Percentiles rank a stretch among this genome's conserved stretches.
Evolutionary conservation across 2,329 filamentous ascomycete genomes (phyloP).

Genomic region (Neofusicoccum parvum): DNA sequence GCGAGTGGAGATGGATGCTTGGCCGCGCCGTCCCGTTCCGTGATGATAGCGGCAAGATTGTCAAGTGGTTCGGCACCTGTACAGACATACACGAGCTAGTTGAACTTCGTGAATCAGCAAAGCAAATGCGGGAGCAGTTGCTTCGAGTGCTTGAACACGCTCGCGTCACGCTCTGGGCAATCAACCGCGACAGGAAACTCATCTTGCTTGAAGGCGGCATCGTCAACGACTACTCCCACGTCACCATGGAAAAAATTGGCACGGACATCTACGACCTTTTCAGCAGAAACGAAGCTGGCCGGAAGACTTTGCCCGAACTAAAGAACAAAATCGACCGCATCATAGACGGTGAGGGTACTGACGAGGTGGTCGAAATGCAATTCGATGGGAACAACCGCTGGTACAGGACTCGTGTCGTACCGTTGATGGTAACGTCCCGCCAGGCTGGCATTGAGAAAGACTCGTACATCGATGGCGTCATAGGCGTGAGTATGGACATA

Average conservation of each 20-base stretch:
- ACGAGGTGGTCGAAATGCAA: slow-evolving; percentile 67
- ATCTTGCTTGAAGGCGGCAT: slow-evolving; percentile 72
- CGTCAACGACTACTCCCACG: slow-evolving; percentile 28
- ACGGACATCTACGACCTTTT: slow-evolving; percentile 68
- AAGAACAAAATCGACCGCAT: slow-evolving; percentile 65
- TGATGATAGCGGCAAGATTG: slow-evolving; percentile 67
- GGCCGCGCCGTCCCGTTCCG: slow-evolving; percentile 70
- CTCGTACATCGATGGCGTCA: slow-evolving; percentile 67
- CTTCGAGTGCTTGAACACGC: slow-evolving; percentile 74
- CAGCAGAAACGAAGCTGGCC: slow-evolving; percentile 26
- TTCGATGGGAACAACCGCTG: slow-evolving; percentile 61
- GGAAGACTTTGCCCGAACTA: slow-evolving; percentile 45
- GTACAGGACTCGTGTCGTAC: slow-evolving; percentile 72
- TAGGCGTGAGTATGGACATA: slow-evolving; percentile 78
- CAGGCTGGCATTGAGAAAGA: slow-evolving; percentile 55
- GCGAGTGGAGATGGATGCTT: slow-evolving; percentile 78
- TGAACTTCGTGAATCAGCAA: slow-evolving; percentile 66
- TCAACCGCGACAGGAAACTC: slow-evolving; percentile 63
- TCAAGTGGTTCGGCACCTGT: slow-evolving; percentile 81
- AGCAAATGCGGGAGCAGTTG: slow-evolving; percentile 69
- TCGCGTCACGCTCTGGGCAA: slow-evolving; percentile 74
- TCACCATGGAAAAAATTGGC: slow-evolving; percentile 55
- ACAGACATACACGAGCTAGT: slow-evolving; percentile 79
- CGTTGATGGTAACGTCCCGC: slow-evolving; percentile 61
- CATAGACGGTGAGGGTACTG: slow-evolving; percentile 60